Evolutionary conservation across 139 green algal species (phyloP), one percentile per base, ranked within the genome.

Genomic region (Chlorella vulgaris): DNA sequence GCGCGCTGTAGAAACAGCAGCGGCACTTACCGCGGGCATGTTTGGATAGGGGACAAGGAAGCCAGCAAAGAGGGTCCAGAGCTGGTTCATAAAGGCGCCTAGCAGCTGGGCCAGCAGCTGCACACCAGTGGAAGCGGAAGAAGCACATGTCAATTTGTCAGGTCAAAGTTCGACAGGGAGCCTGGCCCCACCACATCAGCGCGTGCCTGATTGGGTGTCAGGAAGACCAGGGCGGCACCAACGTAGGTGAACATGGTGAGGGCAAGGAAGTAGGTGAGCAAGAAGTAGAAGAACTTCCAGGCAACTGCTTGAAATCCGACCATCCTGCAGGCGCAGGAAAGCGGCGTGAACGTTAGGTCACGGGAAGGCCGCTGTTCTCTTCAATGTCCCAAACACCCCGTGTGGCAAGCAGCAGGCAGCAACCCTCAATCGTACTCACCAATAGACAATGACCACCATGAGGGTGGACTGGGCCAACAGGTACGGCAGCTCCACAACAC

Each of bases 1-100:
- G 15, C 47, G 15, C 15, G 47, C 47, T 24, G 47, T 15, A 58
- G 47, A 10, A 58, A 24, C 47, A 58, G 10, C 47, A 58, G 47
- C 47, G 47, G 13, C 47, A 58, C 55, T 65, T n/a, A 29, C 55
- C 55, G 15, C 55, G 5, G 55, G 55, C 55, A 65, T 94, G 35
- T 81, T 33, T 0, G 90, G 82, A 84, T 94, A 96, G 24, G 91
- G 88, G 38, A 94, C 91, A 71, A 93, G 78, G 78, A 96, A 96
- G 36, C 61, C 29, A 1, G 61, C 22, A 35, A 73, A 61, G 7
- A 74, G 42, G 42, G 47, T 92, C 83, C 83, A 94, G 5, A 95
- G 83, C 71, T 91, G 86, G 73, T 87, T 90, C 19, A 86, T 60
- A 36, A 86, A 78, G 24, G 67, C 69, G 15, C 10, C 19, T 6